Evolutionary conservation across 352 stramenopile genomes (phyloP).

Genomic region (Globisporangium uncinulatum): DNA sequence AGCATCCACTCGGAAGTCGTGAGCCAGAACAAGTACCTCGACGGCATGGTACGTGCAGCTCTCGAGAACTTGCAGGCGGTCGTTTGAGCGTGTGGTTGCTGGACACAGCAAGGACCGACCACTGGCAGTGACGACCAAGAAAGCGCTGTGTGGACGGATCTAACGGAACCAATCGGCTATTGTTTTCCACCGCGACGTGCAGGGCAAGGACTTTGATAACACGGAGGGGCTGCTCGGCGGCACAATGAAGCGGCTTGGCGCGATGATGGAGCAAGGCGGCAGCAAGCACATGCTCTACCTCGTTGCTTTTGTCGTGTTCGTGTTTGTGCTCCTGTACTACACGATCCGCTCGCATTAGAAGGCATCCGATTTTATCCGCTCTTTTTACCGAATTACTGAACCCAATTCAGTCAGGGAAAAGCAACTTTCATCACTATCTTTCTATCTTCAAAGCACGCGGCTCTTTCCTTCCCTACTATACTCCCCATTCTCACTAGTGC

Average conservation of each 20-base stretch:
- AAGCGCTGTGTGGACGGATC: no score
- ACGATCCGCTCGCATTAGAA: constrained; percentile 65
- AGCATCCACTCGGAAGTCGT: constrained; percentile 78
- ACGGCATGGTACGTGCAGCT: constrained; percentile 55
- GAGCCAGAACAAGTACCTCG: constrained; percentile 79
- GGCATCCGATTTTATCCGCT: background rate
- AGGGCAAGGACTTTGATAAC: constrained; percentile 86
- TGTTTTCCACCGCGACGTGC: background rate
- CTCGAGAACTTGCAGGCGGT: no score
- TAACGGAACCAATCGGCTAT: no score
- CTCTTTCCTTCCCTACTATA: no score
- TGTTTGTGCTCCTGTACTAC: constrained; percentile 84
- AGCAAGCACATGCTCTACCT: constrained; percentile 89
- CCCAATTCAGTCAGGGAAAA: no score
- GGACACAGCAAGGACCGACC: background rate
- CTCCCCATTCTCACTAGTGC: no score
- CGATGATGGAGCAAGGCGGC: constrained; percentile 85
- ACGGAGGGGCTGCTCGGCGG: constrained; percentile 74
- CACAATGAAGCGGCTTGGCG: constrained; percentile 80
- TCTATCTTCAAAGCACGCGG: no score
- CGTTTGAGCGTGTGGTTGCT: constrained; percentile 1
- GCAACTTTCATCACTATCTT: no score
- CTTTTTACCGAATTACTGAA: no score
- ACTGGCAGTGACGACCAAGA: no score
- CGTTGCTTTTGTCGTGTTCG: constrained; percentile 76